Base-by-base conservation (phyloP, 2,329 filamentous ascomycete genomes). In the Ophiostoma sp. region DNA sequence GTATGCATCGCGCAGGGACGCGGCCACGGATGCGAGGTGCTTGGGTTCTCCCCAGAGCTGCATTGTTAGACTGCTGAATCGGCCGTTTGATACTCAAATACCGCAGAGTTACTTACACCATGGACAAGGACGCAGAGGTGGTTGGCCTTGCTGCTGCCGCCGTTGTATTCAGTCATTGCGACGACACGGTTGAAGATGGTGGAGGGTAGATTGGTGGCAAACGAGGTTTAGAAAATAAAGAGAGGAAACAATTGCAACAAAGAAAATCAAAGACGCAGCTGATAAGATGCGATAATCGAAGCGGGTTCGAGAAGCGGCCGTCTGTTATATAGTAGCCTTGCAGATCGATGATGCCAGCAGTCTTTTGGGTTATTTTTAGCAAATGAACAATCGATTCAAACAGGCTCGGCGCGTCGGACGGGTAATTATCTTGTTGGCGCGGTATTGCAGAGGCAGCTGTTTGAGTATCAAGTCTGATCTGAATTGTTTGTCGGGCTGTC, bases 121-220 rank as follows among this genome's bases (percentile, higher is more conserved):
- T 94, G 91, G 68, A 93, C 88, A 64, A 94, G 83, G 60, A 94
- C 90, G 76, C 89, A 90, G 72, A 94, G 86, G 78, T 94, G 91
- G 74, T 90, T 84, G 67, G 89, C 87, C 71, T 84, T 80, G 64
- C 77, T 69, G 76, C 79, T 83, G 73, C 84, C 84, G 73, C 86
- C 85, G 72, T 80, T 83, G 76, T 82, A 83, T 73, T 83, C 80
- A 77, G 82, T 81, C 74, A 79, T 80, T 72, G 72, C 41, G 20
- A 27, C n/a, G 36, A 27, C n/a, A n/a, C n/a, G 6, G 35, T 31
- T 52, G 52, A 27, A 11, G 10, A 13, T 11, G n/a, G n/a, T 67
- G 6, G 11, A 39, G 17, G 10, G 31, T 41, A 8, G 57, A 17
- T 17, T 35, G 31, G 60, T 36, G 27, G 23, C 5, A 35, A 11